phyloP scores from a whole-genome alignment of 2,329 filamentous ascomycete genomes.

The Pseudogymnoascus sp. region DNA sequence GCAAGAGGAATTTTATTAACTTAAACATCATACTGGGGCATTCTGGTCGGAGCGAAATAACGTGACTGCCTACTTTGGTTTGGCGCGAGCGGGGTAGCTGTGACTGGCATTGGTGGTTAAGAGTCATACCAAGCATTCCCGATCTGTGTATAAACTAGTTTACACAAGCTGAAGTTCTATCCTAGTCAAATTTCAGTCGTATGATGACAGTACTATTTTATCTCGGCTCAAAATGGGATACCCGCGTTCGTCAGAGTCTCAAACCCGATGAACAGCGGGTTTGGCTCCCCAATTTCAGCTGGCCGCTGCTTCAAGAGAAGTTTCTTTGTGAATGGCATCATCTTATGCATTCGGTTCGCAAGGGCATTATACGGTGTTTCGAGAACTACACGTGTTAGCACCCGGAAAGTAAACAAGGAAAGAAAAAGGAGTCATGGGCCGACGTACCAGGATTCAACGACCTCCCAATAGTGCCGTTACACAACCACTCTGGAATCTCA shows the following conservation, averaged over 20 bases:
- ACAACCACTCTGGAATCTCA: constrained; percentile 20
- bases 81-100: background rate
- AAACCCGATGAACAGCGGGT: constrained; percentile 15
- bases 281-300: constrained; percentile 14
- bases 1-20: background rate
- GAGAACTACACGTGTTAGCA: constrained; percentile 16
- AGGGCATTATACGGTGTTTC: constrained; percentile 26
- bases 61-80: background rate
- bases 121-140: no score
- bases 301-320: constrained; percentile 19
- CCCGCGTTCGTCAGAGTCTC: constrained; percentile 14
- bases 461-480: constrained; percentile 16
- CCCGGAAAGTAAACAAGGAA: background rate
- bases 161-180: background rate
- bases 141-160: no score
- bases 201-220: background rate
- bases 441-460: constrained; percentile 11
- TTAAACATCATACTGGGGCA: background rate
- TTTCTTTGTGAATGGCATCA: constrained; percentile 22
- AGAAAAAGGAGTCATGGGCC: background rate
- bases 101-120: no score
- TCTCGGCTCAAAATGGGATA: background rate
- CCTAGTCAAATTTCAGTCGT: background rate
- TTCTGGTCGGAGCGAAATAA: background rate
- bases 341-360: constrained; percentile 16